Conservation (phyloP, 2,329 filamentous ascomycete species). For the Laburnicola sp. region DNA sequence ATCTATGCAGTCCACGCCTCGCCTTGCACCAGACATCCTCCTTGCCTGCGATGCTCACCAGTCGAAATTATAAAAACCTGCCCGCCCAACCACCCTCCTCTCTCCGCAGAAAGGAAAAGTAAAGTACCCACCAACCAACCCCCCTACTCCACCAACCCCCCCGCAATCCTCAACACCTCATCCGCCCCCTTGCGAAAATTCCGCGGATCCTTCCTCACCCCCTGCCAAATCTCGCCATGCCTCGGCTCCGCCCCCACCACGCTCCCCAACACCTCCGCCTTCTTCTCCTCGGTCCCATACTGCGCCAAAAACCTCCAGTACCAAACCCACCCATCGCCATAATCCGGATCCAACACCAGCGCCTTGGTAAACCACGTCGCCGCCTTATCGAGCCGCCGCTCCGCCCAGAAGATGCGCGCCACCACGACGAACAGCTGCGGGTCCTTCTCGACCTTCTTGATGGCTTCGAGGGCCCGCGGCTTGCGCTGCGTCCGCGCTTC, state of each 20-base stretch:
- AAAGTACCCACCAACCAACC: neutral
- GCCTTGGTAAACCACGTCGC: constrained; percentile 98
- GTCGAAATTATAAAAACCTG: too few relatives aligned
- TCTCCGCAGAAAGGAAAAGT: too few relatives aligned
- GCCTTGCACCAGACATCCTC: too few relatives aligned
- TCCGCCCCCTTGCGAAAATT: constrained; percentile 76
- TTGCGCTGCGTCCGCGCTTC: constrained; percentile 91
- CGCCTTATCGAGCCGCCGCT: constrained; percentile 89
- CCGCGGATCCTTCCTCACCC: constrained; percentile 78
- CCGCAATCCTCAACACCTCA: constrained; percentile 81
- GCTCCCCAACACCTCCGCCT: constrained; percentile 78
- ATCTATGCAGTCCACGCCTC: too few relatives aligned
- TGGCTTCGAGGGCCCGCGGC: constrained; percentile 85
- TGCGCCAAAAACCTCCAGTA: constrained; percentile 92
- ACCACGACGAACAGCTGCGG: constrained; percentile 86
- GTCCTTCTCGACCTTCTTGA: constrained; percentile 96
- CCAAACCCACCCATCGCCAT: constrained; percentile 96
- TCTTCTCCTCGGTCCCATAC: constrained; percentile 94
- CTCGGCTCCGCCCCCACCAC: constrained; percentile 81
- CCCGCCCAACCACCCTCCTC: too few relatives aligned
- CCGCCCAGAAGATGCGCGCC: constrained; percentile 93
- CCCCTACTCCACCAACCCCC: constrained; percentile 55
- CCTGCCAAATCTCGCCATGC: constrained; percentile 92
- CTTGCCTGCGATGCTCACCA: too few relatives aligned
- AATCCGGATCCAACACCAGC: constrained; percentile 80